Conservation (phyloP, 176 grass and related monocot genomes). For the Pontederia crassipes region DNA sequence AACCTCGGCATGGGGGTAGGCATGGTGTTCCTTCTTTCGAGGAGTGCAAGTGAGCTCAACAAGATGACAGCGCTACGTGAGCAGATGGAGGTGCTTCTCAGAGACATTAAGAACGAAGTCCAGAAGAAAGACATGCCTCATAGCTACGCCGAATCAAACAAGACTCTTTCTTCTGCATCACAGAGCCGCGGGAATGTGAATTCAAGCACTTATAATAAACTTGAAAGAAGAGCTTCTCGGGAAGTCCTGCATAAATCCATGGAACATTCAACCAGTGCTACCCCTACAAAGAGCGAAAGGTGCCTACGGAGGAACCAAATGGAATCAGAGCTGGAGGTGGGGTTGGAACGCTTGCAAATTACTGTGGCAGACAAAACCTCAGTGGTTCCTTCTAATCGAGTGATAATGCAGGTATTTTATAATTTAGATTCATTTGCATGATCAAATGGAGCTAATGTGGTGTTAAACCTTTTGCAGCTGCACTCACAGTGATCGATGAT, state of each 20-base stretch:
- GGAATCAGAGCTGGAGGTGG: slow-evolving; percentile 66
- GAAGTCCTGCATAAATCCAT: neutral
- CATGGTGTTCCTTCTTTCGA: slow-evolving; percentile 51
- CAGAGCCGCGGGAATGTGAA: neutral
- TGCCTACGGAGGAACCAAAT: slow-evolving; percentile 35
- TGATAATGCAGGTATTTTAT: neutral
- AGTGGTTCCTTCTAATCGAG: neutral
- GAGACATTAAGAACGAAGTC: slow-evolving; percentile 34
- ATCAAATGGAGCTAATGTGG: neutral
- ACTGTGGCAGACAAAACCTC: neutral
- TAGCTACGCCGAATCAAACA: slow-evolving; percentile 15
- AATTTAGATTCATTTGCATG: neutral
- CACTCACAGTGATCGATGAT: too few species aligned
- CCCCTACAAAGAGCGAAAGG: slow-evolving; percentile 1
- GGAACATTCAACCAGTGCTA: neutral
- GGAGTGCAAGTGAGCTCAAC: slow-evolving; percentile 56
- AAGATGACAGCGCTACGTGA: slow-evolving; percentile 63
- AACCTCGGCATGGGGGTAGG: slow-evolving; percentile 64
- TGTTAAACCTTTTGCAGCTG: neutral
- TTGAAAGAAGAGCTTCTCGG: too few species aligned
- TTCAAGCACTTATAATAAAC: neutral
- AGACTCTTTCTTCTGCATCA: neutral
- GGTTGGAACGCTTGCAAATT: slow-evolving; percentile 41
- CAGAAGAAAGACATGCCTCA: slow-evolving; percentile 20
- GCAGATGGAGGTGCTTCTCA: slow-evolving; percentile 62